Conservation (phyloP, 2,329 filamentous ascomycete species). For the Exophiala aquamarina region DNA sequence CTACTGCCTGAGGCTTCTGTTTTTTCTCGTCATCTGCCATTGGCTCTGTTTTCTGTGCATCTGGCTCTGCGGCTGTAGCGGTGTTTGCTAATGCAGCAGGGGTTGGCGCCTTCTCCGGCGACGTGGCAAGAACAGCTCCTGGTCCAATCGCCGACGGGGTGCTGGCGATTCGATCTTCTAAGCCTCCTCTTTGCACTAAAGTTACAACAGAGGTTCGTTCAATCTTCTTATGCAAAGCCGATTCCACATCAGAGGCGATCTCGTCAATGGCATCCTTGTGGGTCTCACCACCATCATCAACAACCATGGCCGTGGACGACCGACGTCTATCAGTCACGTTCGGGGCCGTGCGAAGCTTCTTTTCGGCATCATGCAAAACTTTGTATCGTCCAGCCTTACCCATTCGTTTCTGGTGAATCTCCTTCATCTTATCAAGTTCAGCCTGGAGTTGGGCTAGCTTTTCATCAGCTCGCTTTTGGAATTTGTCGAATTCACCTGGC, state of each 20-base stretch:
- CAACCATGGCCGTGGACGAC: slow-evolving; percentile 7
- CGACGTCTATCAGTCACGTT: slow-evolving; percentile 37
- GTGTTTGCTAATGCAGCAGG: slow-evolving; percentile 43
- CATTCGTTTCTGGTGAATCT: slow-evolving; percentile 73
- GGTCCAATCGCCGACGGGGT: slow-evolving; percentile 4
- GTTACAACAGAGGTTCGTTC: slow-evolving; percentile 63
- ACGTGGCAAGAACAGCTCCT: slow-evolving; percentile 1
- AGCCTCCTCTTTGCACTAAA: slow-evolving; percentile 76
- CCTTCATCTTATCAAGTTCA: slow-evolving; percentile 83
- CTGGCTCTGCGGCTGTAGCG: slow-evolving; percentile 34
- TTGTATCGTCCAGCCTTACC: slow-evolving; percentile 71
- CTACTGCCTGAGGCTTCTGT: neutral
- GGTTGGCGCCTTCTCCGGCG: slow-evolving; percentile 7
- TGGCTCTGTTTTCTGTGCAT: slow-evolving; percentile 29
- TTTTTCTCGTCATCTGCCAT: slow-evolving; percentile 16
- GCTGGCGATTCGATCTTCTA: slow-evolving; percentile 53
- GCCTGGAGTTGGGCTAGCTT: slow-evolving; percentile 71
- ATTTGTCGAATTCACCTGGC: slow-evolving; percentile 75
- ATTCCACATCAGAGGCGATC: slow-evolving; percentile 73
- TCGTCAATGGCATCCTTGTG: slow-evolving; percentile 57
- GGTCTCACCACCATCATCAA: slow-evolving; percentile 11
- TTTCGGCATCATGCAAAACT: slow-evolving; percentile 70
- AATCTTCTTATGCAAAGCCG: slow-evolving; percentile 66
- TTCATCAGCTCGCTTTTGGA: slow-evolving; percentile 73
- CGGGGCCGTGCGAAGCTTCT: slow-evolving; percentile 67